Evolutionary conservation across 306 rosid genomes (phyloP).

Genomic region (Vachellia pachyceras): DNA sequence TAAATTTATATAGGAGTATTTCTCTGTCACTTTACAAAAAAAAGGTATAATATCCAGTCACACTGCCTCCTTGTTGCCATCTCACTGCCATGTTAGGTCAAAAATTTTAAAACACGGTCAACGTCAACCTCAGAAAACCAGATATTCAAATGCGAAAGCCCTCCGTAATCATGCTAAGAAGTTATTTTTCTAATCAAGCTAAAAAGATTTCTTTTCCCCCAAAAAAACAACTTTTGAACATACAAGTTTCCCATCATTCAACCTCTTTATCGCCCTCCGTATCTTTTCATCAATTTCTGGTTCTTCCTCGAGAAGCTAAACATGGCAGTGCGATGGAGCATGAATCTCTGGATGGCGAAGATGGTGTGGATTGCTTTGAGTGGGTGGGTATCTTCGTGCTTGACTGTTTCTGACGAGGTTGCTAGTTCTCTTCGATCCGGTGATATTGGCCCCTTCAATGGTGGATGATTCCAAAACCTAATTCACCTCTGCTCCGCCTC

Average conservation of each 20-base stretch:
- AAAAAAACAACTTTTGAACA: neutral
- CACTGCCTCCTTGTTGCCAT: too few species aligned
- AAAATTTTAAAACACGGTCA: too few species aligned
- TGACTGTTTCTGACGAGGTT: conserved; percentile 83
- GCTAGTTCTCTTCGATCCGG: conserved; percentile 86
- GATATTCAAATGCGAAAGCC: neutral
- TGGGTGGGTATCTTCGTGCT: conserved; percentile 85
- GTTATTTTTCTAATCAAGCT: too few species aligned
- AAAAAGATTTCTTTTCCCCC: too few species aligned
- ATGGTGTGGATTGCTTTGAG: conserved; percentile 79
- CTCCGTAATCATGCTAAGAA: neutral
- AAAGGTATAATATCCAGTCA: too few species aligned
- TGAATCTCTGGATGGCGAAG: conserved; percentile 68
- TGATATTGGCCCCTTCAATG: conserved; percentile 86
- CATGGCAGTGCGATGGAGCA: conserved; percentile 75
- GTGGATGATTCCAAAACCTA: conserved; percentile 54
- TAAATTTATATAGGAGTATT: too few species aligned
- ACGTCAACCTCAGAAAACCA: too few species aligned
- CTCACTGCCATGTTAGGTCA: too few species aligned
- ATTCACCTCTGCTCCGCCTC: conserved; percentile 25
- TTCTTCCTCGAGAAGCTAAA: conserved; percentile 31
- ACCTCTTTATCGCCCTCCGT: conserved; percentile 7
- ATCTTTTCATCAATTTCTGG: neutral
- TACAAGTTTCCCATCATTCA: neutral
- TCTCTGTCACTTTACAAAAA: too few species aligned